phyloP scores from a whole-genome alignment of 2,329 filamentous ascomycete genomes.

The Botrytis aclada region DNA sequence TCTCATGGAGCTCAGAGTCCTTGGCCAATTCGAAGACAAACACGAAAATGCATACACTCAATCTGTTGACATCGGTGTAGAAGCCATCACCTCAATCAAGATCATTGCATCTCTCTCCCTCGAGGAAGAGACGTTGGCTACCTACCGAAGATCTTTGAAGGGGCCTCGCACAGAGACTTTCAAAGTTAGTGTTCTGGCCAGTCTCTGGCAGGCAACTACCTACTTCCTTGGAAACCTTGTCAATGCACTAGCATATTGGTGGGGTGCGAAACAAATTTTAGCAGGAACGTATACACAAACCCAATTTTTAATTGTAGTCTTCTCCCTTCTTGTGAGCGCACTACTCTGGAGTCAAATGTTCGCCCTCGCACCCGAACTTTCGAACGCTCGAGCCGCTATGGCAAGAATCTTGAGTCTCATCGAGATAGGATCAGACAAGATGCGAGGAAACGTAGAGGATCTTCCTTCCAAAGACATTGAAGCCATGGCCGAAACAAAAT shows the following conservation, averaged over 20 bases:
- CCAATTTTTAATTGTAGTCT: constrained; percentile 71
- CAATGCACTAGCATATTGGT: constrained; percentile 76
- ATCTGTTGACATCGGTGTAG: constrained; percentile 56
- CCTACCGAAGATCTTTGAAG: constrained; percentile 54
- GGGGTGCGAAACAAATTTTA: constrained; percentile 69
- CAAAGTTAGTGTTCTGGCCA: constrained; percentile 47
- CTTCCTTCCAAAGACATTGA: constrained; percentile 41
- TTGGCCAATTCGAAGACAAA: constrained; percentile 59
- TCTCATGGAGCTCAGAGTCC: constrained; percentile 54
- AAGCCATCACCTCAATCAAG: constrained; percentile 63
- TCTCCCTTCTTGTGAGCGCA: constrained; percentile 68
- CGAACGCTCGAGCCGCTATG: constrained; percentile 60
- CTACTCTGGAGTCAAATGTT: constrained; percentile 74
- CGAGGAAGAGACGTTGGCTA: constrained; percentile 51
- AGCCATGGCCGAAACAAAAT: constrained; percentile 36
- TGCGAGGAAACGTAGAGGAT: constrained; percentile 23
- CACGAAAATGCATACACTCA: constrained; percentile 63
- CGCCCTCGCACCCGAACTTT: constrained; percentile 68
- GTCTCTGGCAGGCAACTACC: constrained; percentile 49
- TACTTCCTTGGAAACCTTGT: constrained; percentile 63
- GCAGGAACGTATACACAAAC: constrained; percentile 60
- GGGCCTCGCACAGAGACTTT: constrained; percentile 54
- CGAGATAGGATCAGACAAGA: constrained; percentile 41
- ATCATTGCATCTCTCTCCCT: constrained; percentile 57
- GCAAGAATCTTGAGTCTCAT: constrained; percentile 54